Conservation (phyloP, 371 early-diverging fungal species). For the Blakeslea trispora region DNA sequence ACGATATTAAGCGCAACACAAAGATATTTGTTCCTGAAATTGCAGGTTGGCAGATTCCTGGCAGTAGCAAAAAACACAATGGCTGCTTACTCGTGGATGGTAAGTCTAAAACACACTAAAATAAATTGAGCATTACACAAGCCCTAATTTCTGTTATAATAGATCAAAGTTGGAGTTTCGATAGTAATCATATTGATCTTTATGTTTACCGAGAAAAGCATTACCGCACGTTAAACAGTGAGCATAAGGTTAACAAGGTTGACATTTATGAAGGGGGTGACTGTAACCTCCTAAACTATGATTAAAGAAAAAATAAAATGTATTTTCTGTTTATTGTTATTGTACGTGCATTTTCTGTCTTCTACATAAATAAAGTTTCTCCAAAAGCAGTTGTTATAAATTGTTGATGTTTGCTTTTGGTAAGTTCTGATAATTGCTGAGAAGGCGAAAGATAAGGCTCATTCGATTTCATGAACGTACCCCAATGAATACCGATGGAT, state of each 20-base stretch:
- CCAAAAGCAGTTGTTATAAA: conserved; percentile 44
- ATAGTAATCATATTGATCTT: conserved; percentile 46
- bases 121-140: not conserved
- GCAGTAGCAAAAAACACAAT: conserved; percentile 47
- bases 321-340: no score
- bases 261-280: conserved; percentile 52
- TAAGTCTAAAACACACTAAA: conserved; percentile 11
- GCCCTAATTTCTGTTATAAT: conserved; percentile 1
- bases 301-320: conserved; percentile 4
- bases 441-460: conserved; percentile 17
- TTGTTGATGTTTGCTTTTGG: conserved; percentile 11
- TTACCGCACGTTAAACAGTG: conserved; percentile 38
- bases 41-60: conserved; percentile 49
- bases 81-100: conserved; percentile 55
- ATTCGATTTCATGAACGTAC: conserved; percentile 39
- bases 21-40: conserved; percentile 52
- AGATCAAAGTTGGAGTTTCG: conserved; percentile 56
- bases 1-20: conserved; percentile 48
- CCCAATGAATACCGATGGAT: conserved; percentile 65
- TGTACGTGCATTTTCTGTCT: not conserved
- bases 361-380: conserved; percentile 8
- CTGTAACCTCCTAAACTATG: conserved; percentile 46
- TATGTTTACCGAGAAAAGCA: conserved; percentile 40
- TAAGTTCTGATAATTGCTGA: conserved; percentile 8
- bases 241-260: conserved; percentile 34